A percentile compares a stretch with the other conserved stretches of the same genome.
Evolutionary conservation across 495 filamentous ascomycete genomes (phyloP).

Genomic region (Thermochaetoides thermophila): DNA sequence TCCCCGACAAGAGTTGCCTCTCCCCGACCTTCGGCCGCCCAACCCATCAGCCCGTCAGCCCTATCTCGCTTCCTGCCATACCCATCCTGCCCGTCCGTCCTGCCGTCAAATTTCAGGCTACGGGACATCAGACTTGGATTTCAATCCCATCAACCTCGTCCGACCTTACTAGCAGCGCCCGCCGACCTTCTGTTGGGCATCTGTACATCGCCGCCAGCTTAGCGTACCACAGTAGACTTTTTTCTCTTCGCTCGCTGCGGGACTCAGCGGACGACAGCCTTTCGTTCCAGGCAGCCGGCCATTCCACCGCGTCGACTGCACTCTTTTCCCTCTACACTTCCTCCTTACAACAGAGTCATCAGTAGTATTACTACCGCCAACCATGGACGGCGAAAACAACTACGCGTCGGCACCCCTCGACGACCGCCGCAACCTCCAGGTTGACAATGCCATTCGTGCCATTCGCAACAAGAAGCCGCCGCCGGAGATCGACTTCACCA

Average conservation of each 20-base stretch:
- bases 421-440: constrained; percentile 30
- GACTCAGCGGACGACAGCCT: constrained; percentile 6
- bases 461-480: constrained; percentile 84
- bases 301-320: constrained; percentile 1
- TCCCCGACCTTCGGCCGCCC: constrained; percentile 13
- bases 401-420: constrained; percentile 14
- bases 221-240: too few species aligned
- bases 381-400: constrained; percentile 26
- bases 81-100: too few species aligned
- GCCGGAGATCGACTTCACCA: constrained; percentile 94
- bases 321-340: too few species aligned
- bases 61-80: constrained; percentile 5
- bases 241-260: constrained; percentile 6
- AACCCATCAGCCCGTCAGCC: constrained; percentile 15
- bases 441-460: constrained; percentile 61
- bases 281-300: constrained; percentile 4
- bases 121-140: too few species aligned
- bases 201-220: too few species aligned
- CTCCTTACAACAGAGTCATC: too few species aligned
- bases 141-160: too few species aligned
- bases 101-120: too few species aligned
- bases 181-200: too few species aligned
- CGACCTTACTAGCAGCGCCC: too few species aligned
- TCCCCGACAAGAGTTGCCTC: constrained; percentile 9
- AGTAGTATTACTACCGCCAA: constrained; percentile 1